phyloP scores from a whole-genome alignment of 1,284 basidiomycete genomes.

The Anthracocystis walkeri region DNA sequence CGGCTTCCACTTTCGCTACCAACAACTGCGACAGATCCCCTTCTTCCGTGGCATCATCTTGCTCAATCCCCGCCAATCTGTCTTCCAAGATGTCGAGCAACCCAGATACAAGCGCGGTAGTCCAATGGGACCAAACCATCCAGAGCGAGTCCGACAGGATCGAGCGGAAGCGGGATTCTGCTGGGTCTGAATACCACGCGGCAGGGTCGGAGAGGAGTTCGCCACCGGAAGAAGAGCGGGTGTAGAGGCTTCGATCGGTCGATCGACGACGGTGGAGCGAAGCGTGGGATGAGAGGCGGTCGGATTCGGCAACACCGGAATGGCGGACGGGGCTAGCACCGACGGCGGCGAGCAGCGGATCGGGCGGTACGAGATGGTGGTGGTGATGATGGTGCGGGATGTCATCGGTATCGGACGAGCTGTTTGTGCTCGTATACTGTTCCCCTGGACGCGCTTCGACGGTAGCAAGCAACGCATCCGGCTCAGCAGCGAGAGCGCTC shows the following conservation, averaged over 20 bases:
- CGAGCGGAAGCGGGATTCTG: conserved; percentile 17
- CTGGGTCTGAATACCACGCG: conserved; percentile 3
- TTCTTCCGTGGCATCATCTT: conserved; percentile 12
- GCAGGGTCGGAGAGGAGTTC: conserved; percentile 6
- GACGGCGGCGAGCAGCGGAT: conserved; percentile 46
- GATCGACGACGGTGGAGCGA: conserved; percentile 20
- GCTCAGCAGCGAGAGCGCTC: conserved; percentile 11
- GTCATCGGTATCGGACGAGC: conserved; percentile 28
- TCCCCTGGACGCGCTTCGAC: conserved; percentile 7
- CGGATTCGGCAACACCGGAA: conserved; percentile 29
- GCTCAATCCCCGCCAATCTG: conserved; percentile 30
- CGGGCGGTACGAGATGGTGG: conserved; percentile 38
- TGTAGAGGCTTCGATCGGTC: conserved; percentile 35
- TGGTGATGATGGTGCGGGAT: conserved; percentile 18
- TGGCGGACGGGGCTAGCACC: conserved; percentile 34
- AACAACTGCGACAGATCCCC: conserved; percentile 21
- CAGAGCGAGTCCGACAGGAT: conserved; percentile 47
- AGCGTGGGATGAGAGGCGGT: conserved; percentile 28
- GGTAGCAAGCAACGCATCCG: conserved; percentile 9
- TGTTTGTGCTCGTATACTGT: conserved; percentile 36
- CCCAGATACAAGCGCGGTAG: conserved; percentile 40
- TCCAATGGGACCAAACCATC: conserved; percentile 55
- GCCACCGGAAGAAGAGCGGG: conserved; percentile 27
- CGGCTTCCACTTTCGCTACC: conserved; percentile 9
- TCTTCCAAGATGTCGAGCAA: conserved; percentile 44